phyloP scores from a whole-genome alignment of 2,329 filamentous ascomycete species.

The Aspergillus latus region DNA sequence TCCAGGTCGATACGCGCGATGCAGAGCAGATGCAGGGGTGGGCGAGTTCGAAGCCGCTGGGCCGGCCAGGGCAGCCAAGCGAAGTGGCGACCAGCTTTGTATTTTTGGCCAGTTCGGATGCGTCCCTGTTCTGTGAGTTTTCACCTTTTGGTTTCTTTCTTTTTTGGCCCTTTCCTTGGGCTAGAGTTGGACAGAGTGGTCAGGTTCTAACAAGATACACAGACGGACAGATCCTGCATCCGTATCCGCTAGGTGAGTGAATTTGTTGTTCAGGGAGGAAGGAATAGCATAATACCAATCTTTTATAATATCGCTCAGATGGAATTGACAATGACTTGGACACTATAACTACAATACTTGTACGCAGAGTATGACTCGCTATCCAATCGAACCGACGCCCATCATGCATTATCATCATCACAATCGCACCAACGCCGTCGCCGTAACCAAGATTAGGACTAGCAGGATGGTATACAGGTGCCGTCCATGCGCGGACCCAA shows the following conservation, averaged over 20 bases:
- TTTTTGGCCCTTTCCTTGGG: background rate
- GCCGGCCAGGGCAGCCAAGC: conserved; percentile 39
- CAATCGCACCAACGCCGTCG: background rate
- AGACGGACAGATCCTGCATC: conserved; percentile 38
- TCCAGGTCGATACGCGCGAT: conserved; percentile 37
- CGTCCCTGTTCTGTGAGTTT: conserved; percentile 37
- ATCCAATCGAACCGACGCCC: no score
- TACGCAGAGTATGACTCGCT: no score
- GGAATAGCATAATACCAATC: no score
- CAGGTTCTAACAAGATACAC: conserved; percentile 10
- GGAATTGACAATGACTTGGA: no score
- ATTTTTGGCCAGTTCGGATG: conserved; percentile 38
- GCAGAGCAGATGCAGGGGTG: conserved; percentile 37
- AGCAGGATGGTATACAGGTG: conserved; percentile 5
- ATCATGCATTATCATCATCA: background rate
- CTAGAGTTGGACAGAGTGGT: background rate
- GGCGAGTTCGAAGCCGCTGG: conserved; percentile 30
- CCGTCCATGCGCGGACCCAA: background rate
- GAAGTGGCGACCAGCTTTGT: conserved; percentile 44
- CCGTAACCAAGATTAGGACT: conserved; percentile 1
- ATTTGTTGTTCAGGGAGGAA: no score
- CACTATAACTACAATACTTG: no score
- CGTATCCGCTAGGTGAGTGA: conserved; percentile 37
- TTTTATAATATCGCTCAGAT: no score
- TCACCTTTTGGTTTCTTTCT: background rate